phyloP scores from a whole-genome alignment of 2,329 filamentous ascomycete genomes.

The Neofusicoccum ribis region DNA sequence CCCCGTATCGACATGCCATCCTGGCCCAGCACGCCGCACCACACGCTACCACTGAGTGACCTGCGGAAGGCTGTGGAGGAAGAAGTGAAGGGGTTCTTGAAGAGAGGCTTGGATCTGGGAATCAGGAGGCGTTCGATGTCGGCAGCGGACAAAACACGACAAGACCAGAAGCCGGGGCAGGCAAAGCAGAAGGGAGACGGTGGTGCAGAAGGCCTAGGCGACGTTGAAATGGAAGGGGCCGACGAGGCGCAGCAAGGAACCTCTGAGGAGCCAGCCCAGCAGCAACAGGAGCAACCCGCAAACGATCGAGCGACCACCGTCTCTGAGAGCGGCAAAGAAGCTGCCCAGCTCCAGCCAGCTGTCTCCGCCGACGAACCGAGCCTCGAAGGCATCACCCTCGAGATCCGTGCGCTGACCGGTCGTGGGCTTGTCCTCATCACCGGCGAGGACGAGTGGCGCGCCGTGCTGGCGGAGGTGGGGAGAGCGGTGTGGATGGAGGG shows the following conservation, averaged over 20 bases:
- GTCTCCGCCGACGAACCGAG: not conserved
- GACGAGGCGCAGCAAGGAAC: too few species aligned
- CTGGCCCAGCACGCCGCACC: slow-evolving; percentile 15
- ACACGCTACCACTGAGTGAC: slow-evolving; percentile 9
- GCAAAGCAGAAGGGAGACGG: not conserved
- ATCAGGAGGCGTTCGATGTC: not conserved
- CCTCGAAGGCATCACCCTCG: slow-evolving; percentile 21
- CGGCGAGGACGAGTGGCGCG: slow-evolving; percentile 29
- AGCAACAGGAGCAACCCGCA: not conserved
- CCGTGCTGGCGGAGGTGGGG: slow-evolving; percentile 29
- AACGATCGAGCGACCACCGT: too few species aligned
- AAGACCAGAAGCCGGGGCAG: too few species aligned
- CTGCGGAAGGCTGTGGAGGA: not conserved
- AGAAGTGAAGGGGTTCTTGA: not conserved
- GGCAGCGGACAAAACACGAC: too few species aligned
- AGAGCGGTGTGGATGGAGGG: slow-evolving; percentile 34
- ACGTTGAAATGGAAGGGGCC: not conserved
- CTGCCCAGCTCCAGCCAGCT: not conserved
- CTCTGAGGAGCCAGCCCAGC: too few species aligned
- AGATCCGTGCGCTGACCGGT: slow-evolving; percentile 28
- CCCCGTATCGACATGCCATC: slow-evolving; percentile 17
- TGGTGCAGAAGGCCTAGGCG: not conserved
- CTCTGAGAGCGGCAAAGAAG: not conserved
- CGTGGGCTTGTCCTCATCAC: slow-evolving; percentile 28
- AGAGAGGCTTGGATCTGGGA: slow-evolving; percentile 1